Conservation (phyloP, 345 rosid species). For the Lepidium aucheri region DNA sequence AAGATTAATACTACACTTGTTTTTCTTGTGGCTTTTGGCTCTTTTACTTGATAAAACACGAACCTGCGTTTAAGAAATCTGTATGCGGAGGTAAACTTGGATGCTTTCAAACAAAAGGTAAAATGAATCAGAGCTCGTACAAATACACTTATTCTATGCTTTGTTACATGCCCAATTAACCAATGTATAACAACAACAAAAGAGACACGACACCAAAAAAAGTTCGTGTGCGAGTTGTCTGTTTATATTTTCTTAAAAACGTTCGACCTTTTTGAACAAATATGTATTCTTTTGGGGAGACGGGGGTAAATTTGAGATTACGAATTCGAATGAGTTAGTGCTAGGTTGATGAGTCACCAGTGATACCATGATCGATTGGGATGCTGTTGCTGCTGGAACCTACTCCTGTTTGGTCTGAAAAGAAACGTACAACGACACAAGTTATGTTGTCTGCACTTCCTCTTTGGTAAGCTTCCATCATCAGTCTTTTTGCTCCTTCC, state of each 20-base stretch:
- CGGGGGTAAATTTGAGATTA: neutral
- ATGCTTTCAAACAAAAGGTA: neutral
- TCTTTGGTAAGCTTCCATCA: slow-evolving; percentile 91
- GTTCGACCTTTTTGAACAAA: slow-evolving; percentile 6
- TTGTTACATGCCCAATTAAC: slow-evolving; percentile 8
- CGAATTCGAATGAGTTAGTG: neutral
- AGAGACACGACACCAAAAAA: slow-evolving; percentile 20
- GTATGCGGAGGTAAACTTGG: neutral
- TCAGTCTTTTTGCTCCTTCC: slow-evolving; percentile 75
- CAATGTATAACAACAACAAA: slow-evolving; percentile 22
- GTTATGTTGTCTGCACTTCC: slow-evolving; percentile 99
- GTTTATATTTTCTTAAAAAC: slow-evolving; percentile 9
- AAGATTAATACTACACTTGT: neutral
- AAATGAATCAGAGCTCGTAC: neutral
- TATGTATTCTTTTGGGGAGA: neutral
- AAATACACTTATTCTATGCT: slow-evolving; percentile 3
- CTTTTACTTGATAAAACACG: neutral
- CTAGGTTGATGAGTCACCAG: slow-evolving; percentile 21
- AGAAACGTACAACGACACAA: slow-evolving; percentile 86
- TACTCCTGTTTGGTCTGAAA: slow-evolving; percentile 31
- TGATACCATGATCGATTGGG: slow-evolving; percentile 14
- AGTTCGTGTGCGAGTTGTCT: slow-evolving; percentile 19
- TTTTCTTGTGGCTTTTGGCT: neutral
- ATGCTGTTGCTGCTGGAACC: slow-evolving; percentile 24
- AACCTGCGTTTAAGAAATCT: neutral